Percentiles rank a stretch among this genome's conserved stretches.
Evolutionary conservation across 257 asterid species (phyloP).

Genomic region (Solanum microdontum): DNA sequence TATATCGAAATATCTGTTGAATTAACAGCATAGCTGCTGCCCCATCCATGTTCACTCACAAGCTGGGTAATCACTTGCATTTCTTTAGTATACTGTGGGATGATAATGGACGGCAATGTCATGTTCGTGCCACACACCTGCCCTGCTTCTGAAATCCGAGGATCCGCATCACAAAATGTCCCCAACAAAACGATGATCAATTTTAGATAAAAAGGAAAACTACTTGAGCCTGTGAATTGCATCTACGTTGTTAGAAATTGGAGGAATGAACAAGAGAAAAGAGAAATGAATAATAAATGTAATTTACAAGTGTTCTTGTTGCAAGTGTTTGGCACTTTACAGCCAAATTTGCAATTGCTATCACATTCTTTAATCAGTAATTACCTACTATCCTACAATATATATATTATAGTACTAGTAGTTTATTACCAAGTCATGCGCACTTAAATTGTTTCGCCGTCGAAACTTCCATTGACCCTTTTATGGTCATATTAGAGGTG

Average conservation of each 20-base stretch:
- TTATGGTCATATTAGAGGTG: background rate
- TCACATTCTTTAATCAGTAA: background rate
- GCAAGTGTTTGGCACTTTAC: background rate
- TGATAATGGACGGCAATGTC: conserved; percentile 23
- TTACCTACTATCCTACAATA: background rate
- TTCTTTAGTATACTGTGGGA: conserved; percentile 39
- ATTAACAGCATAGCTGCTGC: conserved; percentile 8
- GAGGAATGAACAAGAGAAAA: background rate
- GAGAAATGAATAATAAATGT: background rate
- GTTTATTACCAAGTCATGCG: background rate
- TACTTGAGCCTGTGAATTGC: background rate
- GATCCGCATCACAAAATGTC: conserved; percentile 25
- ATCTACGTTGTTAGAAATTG: background rate
- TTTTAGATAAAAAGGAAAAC: background rate
- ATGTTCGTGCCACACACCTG: conserved; percentile 32
- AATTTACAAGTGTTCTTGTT: background rate
- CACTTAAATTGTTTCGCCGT: background rate
- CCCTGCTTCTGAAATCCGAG: conserved; percentile 51
- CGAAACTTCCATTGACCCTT: background rate
- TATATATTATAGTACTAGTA: background rate
- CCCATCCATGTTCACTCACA: conserved; percentile 38
- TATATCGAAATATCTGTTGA: conserved; percentile 24
- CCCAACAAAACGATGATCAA: background rate
- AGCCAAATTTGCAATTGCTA: background rate
- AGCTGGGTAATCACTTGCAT: conserved; percentile 53